Conservation (phyloP, 257 asterid genomes). For the Schizonepeta tenuifolia region DNA sequence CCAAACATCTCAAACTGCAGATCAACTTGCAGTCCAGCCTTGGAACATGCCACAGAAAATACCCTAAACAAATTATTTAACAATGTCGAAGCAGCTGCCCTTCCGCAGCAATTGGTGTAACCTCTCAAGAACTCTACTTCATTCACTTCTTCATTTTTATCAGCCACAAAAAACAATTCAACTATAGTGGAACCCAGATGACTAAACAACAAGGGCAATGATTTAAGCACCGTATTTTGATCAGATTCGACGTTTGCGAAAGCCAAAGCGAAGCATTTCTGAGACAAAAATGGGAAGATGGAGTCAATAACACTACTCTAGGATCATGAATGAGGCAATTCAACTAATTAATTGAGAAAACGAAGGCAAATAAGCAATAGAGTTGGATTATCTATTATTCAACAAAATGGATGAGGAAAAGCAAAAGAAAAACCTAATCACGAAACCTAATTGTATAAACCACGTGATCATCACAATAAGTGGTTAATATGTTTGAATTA, state of each 20-base stretch:
- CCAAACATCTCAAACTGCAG: slow-evolving; percentile 65
- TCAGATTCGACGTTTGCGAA: slow-evolving; percentile 48
- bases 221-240: slow-evolving; percentile 46
- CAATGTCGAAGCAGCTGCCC: slow-evolving; percentile 63
- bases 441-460: background rate
- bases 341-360: slow-evolving; percentile 7
- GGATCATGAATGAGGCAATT: background rate
- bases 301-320: slow-evolving; percentile 16
- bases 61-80: slow-evolving; percentile 60
- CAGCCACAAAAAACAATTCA: slow-evolving; percentile 67
- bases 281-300: slow-evolving; percentile 35
- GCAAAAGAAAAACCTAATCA: background rate
- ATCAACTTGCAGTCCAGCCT: slow-evolving; percentile 68
- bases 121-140: slow-evolving; percentile 88
- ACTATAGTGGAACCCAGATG: slow-evolving; percentile 71
- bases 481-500: slow-evolving; percentile 18
- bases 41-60: slow-evolving; percentile 48
- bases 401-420: background rate
- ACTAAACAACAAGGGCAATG: slow-evolving; percentile 49
- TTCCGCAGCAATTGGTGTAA: slow-evolving; percentile 70
- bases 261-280: slow-evolving; percentile 71
- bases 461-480: background rate
- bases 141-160: slow-evolving; percentile 64
- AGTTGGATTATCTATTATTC: background rate
- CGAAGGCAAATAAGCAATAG: background rate